Evolutionary conservation across 768 basidiomycete species (phyloP), one percentile per base, ranked within the genome.

Genomic region (Boletus vinaceobasis): DNA sequence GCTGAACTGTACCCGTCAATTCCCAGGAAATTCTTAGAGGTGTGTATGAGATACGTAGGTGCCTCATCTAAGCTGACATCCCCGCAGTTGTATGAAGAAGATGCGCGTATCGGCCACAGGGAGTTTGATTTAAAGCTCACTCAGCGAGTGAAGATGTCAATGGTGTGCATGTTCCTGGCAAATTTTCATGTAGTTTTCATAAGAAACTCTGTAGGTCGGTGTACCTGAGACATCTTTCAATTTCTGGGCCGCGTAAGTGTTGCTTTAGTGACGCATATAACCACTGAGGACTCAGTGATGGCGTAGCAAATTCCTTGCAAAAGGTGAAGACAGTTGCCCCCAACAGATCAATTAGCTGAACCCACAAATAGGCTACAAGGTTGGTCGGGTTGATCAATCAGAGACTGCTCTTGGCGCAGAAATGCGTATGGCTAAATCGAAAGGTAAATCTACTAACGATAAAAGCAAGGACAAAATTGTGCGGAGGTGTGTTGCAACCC

Each of bases 371-470:
- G 90, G 92, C 0, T 89, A 94, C 74, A 95, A 95, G 72, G 92
- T 99, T 49, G 97, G 97, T 7, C 86, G 91, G 13, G 97, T 99
- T 17, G 96, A 98, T 65, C 97, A 99, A 71, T 85, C 88, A 1
- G 97, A 99, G 74, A 99, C 97, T 0, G 94, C 94, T 0, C 85
- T 99, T 11, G 97, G 96, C 23, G 93, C 92, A 21, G 96, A 98
- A 71, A 96, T 98, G 90, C 87, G 96, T 29, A 71, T 89, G 56
- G 90, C 91, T 21, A 88, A 88, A 62, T 73, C 72, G 15, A 77
- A 74, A 58, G 73, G 72, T 47, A 79, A 74, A 69, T 10, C 75
- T 66, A 38, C 63, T 59, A 69, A 64, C 0, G 85, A 84, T 44
- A 85, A 81, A 60, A 75, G 74, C 38, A 85, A 83, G 58, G 90